Conservation (phyloP, 352 stramenopile species). For the Pythium phragmiticola region DNA sequence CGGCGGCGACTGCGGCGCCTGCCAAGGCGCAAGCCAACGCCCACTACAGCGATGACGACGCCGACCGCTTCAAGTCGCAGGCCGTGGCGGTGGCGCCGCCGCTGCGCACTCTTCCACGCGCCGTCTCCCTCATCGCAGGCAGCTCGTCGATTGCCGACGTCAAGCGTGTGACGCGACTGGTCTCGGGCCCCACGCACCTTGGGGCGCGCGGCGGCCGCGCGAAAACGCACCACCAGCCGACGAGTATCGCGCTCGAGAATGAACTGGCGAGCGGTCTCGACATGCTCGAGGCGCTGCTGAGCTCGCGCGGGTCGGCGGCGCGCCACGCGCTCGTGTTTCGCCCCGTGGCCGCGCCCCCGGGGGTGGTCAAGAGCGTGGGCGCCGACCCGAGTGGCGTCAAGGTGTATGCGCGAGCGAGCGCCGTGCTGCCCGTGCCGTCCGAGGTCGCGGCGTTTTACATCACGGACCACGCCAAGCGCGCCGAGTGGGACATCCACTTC, state of each 20-base stretch:
- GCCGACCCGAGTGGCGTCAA: conserved; percentile 36
- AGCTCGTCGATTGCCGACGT: conserved; percentile 16
- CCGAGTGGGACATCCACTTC: conserved; percentile 83
- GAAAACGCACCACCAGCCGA: conserved; percentile 63
- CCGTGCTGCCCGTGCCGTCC: conserved; percentile 62
- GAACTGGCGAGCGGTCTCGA: conserved; percentile 65
- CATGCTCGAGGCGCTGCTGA: conserved; percentile 60
- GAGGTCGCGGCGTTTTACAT: conserved; percentile 67
- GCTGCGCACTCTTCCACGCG: conserved; percentile 8
- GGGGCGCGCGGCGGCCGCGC: conserved; percentile 23
- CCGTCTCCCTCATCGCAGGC: conserved; percentile 21
- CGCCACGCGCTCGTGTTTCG: conserved; percentile 57
- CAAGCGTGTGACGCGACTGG: conserved; percentile 22
- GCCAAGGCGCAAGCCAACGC: conserved; percentile 17
- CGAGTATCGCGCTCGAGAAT: conserved; percentile 77
- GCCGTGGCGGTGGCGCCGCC: conserved; percentile 1
- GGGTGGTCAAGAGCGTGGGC: conserved; percentile 62
- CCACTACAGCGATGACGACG: conserved; percentile 23
- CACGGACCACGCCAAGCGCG: conserved; percentile 59
- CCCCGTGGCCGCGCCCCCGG: conserved; percentile 46
- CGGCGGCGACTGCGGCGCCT: neutral
- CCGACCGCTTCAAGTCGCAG: conserved; percentile 16
- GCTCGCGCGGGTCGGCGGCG: conserved; percentile 21
- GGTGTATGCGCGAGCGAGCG: conserved; percentile 57
- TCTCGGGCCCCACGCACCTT: conserved; percentile 23